phyloP scores from a whole-genome alignment of 2,329 filamentous ascomycete genomes.

The Tolypocladium endophyticum region DNA sequence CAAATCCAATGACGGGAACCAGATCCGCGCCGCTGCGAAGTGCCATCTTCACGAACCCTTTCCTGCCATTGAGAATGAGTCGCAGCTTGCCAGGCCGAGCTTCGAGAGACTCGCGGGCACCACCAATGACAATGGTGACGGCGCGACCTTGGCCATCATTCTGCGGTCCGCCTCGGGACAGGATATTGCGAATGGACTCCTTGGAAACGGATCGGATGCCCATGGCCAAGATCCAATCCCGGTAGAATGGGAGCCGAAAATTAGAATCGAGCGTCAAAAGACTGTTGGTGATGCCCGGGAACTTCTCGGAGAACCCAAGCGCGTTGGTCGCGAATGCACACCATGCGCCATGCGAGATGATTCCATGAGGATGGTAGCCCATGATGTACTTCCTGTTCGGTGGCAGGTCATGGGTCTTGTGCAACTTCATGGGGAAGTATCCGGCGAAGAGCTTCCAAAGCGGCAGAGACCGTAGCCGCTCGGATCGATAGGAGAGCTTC shows the following conservation, averaged over 20 bases:
- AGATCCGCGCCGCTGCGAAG: constrained; percentile 87
- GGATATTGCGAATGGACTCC: constrained; percentile 80
- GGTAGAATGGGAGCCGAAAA: constrained; percentile 86
- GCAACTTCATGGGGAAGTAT: constrained; percentile 83
- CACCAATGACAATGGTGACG: constrained; percentile 91
- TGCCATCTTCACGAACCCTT: constrained; percentile 90
- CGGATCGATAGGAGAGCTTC: constrained; percentile 60
- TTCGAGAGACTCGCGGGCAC: constrained; percentile 84
- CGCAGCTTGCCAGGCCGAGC: constrained; percentile 68
- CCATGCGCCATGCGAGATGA: constrained; percentile 94
- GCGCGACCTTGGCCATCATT: constrained; percentile 83
- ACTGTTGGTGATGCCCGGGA: constrained; percentile 91
- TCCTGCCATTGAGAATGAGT: constrained; percentile 71
- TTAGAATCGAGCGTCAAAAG: constrained; percentile 91
- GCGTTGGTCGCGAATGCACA: constrained; percentile 85
- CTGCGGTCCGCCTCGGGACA: constrained; percentile 69
- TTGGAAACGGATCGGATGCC: constrained; percentile 83
- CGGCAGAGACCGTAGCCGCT: constrained; percentile 60
- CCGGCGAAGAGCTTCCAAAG: constrained; percentile 84
- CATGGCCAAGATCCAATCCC: constrained; percentile 86
- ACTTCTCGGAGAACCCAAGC: constrained; percentile 74
- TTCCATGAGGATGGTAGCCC: constrained; percentile 94
- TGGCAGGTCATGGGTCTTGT: constrained; percentile 71
- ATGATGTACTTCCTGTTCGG: constrained; percentile 89
- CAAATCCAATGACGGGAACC: constrained; percentile 84